Percentiles rank a stretch among this genome's conserved stretches.
Conservation (phyloP, 176 grass and related monocot genomes). For the Hordeum vulgare region MorexV3_pseudomolecules_assembly NC_058521.1:69807584-69808083, state of each 20-base stretch:
- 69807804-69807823: conserved; percentile 59
- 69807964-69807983: conserved; percentile 11
- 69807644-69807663: conserved; percentile 36
- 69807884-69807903: not conserved
- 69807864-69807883: not conserved
- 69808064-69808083: not conserved
- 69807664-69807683: conserved; percentile 45
- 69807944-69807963: conserved; percentile 1
- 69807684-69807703: conserved; percentile 34
- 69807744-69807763: conserved; percentile 76
- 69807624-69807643: conserved; percentile 39
- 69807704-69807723: conserved; percentile 16
- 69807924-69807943: conserved; percentile 32
- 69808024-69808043: conserved; percentile 12
- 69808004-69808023: conserved; percentile 28
- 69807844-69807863: not conserved
- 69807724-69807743: conserved; percentile 12
- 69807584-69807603: conserved; percentile 90
- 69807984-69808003: conserved; percentile 11
- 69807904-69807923: conserved; percentile 20
- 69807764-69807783: conserved; percentile 96
- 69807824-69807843: conserved; percentile 86
- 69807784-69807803: conserved; percentile 62
- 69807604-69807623: conserved; percentile 34
- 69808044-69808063: conserved; percentile 24